Percentiles rank a stretch among this genome's conserved stretches.
These are phyloP conservation scores for Mentha longifolia DNA, from an alignment of 257 asterid species.

Conservation along the genomic window DNA sequence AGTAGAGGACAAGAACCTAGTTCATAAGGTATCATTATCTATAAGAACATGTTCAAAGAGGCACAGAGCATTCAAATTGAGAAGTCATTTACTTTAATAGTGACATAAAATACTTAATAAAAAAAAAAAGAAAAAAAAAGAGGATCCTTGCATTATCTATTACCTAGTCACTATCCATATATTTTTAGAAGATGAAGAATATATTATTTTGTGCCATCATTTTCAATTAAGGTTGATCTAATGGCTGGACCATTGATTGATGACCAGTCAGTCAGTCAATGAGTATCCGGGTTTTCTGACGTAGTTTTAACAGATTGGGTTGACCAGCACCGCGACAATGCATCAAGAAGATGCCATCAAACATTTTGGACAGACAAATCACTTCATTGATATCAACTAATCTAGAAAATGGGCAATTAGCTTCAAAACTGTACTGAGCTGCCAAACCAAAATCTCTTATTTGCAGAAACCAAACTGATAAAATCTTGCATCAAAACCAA, in stretches of 20 bases:
- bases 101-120: background rate
- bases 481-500: background rate
- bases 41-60: background rate
- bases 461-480: background rate
- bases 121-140: background rate
- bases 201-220: background rate
- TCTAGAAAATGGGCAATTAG: no score
- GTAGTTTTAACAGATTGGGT: background rate
- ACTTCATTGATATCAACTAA: no score
- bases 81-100: background rate
- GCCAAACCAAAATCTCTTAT: background rate
- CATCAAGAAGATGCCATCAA: slow-evolving; percentile 7
- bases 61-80: background rate
- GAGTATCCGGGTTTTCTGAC: background rate
- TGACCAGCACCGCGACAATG: background rate
- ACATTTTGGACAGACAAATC: no score
- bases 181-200: background rate
- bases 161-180: background rate
- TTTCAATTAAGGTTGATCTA: background rate
- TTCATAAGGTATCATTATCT: background rate
- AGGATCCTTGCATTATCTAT: background rate
- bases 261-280: background rate
- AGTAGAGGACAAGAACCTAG: background rate
- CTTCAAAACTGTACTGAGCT: background rate
- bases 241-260: background rate